Percentiles rank a stretch among this genome's conserved stretches.
These are phyloP conservation scores for Ostreobium quekettii DNA, from an alignment of 139 green algal species.

Conservation along the genomic window DNA sequence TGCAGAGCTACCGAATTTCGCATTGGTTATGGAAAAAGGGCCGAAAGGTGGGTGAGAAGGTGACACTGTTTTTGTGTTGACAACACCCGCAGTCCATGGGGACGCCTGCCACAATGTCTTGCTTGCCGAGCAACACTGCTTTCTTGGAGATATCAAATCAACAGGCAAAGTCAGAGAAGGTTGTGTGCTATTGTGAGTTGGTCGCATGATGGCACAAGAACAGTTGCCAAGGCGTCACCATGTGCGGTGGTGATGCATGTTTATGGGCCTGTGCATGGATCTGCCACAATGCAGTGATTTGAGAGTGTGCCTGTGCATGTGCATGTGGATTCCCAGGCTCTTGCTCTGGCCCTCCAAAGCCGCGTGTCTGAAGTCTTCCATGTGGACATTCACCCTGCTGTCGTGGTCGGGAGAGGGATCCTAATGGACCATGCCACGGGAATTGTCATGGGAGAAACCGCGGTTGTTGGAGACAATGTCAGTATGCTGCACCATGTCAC, in stretches of 20 bases:
- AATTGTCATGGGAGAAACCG: constrained; percentile 92
- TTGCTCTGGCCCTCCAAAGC: constrained; percentile 69
- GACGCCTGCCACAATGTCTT: no score
- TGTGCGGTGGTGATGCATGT: background rate
- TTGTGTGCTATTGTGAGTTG: no score
- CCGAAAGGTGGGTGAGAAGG: constrained; percentile 42
- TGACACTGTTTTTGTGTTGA: no score
- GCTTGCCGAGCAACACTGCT: no score
- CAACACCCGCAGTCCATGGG: no score
- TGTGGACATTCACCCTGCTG: constrained; percentile 86
- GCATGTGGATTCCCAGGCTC: constrained; percentile 26
- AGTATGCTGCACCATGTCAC: constrained; percentile 95
- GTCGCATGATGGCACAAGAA: no score
- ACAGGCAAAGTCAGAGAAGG: no score
- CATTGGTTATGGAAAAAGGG: constrained; percentile 71
- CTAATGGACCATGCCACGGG: constrained; percentile 90
- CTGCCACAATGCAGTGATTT: no score
- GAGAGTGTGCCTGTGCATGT: no score
- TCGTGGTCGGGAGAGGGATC: constrained; percentile 65
- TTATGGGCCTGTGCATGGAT: background rate
- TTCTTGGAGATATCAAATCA: no score
- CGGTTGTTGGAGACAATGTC: constrained; percentile 85
- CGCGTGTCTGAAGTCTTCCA: constrained; percentile 66
- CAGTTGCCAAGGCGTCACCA: no score
- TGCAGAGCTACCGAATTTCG: constrained; percentile 75